phyloP scores from a whole-genome alignment of 2,329 filamentous ascomycete species.

The Emmonsia crescens region DNA sequence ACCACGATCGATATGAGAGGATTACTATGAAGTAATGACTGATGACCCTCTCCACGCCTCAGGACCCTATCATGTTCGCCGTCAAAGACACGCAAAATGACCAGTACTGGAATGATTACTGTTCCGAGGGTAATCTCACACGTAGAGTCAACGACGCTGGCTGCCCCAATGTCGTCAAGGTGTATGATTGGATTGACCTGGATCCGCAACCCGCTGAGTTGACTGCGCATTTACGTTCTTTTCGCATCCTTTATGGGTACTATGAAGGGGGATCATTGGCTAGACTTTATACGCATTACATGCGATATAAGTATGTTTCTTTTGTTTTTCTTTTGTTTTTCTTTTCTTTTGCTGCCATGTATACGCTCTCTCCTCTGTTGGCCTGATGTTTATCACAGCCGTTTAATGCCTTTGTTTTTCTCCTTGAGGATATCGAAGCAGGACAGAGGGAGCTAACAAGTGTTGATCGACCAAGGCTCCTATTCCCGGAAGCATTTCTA shows the following conservation, averaged over 20 bases:
- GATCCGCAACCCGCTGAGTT: background rate
- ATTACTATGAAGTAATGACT: background rate
- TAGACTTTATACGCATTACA: background rate
- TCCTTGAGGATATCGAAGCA: too few relatives aligned
- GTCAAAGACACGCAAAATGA: constrained; percentile 7
- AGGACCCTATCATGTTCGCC: constrained; percentile 7
- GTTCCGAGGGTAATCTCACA: constrained; percentile 7
- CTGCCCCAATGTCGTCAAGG: constrained; percentile 9
- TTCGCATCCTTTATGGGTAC: constrained; percentile 8
- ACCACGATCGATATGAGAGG: background rate
- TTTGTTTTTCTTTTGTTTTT: background rate
- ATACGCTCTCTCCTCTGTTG: background rate
- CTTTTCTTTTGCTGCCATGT: background rate
- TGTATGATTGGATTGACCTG: constrained; percentile 7
- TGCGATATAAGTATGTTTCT: constrained; percentile 1
- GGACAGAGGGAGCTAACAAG: background rate
- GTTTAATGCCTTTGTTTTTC: background rate
- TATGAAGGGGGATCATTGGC: constrained; percentile 3
- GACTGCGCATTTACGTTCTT: background rate
- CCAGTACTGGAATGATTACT: constrained; percentile 6
- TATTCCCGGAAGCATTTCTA: constrained; percentile 9
- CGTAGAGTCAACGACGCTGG: constrained; percentile 7
- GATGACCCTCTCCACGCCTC: background rate
- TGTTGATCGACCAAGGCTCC: background rate
- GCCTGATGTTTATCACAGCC: background rate